These are phyloP conservation scores for Kuraishia hungarica DNA, from an alignment of 805 yeast genomes.

Conservation along the genomic window DNA sequence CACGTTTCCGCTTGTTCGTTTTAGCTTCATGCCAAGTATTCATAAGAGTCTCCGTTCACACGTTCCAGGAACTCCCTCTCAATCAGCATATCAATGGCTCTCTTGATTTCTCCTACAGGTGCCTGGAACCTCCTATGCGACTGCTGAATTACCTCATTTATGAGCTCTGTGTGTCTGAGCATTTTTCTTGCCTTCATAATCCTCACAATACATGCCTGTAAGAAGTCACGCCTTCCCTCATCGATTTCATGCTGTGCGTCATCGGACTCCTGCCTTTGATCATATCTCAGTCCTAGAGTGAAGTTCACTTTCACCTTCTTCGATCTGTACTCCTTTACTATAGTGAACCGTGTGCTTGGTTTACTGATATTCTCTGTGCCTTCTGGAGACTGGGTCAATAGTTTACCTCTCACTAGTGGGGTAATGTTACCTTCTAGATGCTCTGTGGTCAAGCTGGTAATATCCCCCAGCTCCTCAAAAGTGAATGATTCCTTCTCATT, in stretches of 20 bases:
- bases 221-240: conserved; percentile 75
- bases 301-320: conserved; percentile 81
- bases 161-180: conserved; percentile 68
- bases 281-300: conserved; percentile 30
- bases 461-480: conserved; percentile 49
- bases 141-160: conserved; percentile 83
- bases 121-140: conserved; percentile 76
- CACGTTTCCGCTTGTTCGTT: no score
- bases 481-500: conserved; percentile 60
- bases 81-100: conserved; percentile 75
- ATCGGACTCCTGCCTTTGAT: conserved; percentile 59
- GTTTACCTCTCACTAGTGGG: conserved; percentile 72
- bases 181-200: conserved; percentile 91
- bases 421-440: conserved; percentile 67
- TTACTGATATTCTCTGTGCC: conserved; percentile 43
- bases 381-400: conserved; percentile 59
- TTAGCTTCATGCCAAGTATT: conserved; percentile 57
- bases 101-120: conserved; percentile 76
- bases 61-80: conserved; percentile 83
- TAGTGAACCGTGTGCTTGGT: conserved; percentile 53
- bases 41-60: conserved; percentile 60
- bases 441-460: conserved; percentile 59
- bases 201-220: conserved; percentile 91
- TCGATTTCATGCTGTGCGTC: conserved; percentile 75
- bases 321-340: conserved; percentile 77